These are phyloP conservation scores for Quercus phellos DNA, from an alignment of 331 rosid species.

Conservation along the genomic window DNA sequence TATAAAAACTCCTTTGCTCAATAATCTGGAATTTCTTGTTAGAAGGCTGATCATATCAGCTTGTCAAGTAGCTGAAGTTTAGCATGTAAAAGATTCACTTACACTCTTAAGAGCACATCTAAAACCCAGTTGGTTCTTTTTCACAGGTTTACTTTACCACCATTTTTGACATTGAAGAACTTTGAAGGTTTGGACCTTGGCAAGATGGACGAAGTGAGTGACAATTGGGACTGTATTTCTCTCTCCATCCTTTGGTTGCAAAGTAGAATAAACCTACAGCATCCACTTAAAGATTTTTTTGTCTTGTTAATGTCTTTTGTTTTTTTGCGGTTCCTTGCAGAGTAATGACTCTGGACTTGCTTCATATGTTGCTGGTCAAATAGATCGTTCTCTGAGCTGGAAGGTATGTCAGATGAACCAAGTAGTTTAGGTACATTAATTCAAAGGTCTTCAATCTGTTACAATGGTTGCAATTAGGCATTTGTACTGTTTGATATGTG, in stretches of 20 bases:
- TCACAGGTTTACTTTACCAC: conserved; percentile 72
- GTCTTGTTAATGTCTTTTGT: background rate
- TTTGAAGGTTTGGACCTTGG: conserved; percentile 86
- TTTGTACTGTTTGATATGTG: background rate
- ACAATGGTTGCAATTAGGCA: background rate
- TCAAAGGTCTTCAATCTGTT: background rate
- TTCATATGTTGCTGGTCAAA: conserved; percentile 82
- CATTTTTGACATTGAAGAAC: conserved; percentile 82
- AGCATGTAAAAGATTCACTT: background rate
- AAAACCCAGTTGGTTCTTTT: background rate
- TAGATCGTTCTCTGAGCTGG: conserved; percentile 88
- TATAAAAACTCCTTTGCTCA: background rate
- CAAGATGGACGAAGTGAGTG: conserved; percentile 63
- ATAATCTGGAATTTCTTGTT: background rate
- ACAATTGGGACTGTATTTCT: background rate
- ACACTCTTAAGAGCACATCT: background rate
- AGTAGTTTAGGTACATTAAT: background rate
- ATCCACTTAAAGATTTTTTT: background rate
- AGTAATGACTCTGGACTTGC: conserved; percentile 84
- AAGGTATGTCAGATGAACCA: conserved; percentile 42
- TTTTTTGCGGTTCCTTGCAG: conserved; percentile 29
- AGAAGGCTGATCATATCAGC: background rate
- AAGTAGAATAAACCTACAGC: background rate
- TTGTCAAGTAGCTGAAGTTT: background rate
- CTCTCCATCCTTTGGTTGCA: background rate